Conservation (phyloP, 2,329 filamentous ascomycete genomes). For the Blumeria hordei region DNA sequence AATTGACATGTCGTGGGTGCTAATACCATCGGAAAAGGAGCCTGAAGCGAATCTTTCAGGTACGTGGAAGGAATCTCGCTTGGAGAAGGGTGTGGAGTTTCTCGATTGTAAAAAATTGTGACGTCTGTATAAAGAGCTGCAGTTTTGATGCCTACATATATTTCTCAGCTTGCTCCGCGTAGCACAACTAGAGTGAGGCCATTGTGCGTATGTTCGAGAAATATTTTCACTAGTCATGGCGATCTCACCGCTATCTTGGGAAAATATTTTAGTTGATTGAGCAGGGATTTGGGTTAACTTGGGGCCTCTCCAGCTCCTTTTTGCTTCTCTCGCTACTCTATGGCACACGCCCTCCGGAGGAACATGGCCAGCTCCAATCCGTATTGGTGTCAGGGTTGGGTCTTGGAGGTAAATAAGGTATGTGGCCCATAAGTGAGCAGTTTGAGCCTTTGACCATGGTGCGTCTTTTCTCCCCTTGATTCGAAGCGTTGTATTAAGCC, state of each 20-base stretch:
- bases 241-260: slow-evolving; percentile 24
- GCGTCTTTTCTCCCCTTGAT: slow-evolving; percentile 18
- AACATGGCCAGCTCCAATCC: slow-evolving; percentile 35
- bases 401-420: slow-evolving; percentile 42
- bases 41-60: slow-evolving; percentile 9
- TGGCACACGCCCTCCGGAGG: slow-evolving; percentile 39
- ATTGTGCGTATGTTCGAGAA: slow-evolving; percentile 26
- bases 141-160: slow-evolving; percentile 32
- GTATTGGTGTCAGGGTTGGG: slow-evolving; percentile 40
- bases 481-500: slow-evolving; percentile 10
- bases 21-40: slow-evolving; percentile 27
- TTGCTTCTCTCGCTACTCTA: slow-evolving; percentile 40
- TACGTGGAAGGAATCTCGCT: slow-evolving; percentile 17
- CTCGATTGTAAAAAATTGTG: slow-evolving; percentile 21
- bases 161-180: slow-evolving; percentile 38
- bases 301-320: slow-evolving; percentile 40
- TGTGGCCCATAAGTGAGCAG: slow-evolving; percentile 38
- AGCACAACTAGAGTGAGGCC: slow-evolving; percentile 38
- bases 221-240: slow-evolving; percentile 28
- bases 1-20: slow-evolving; percentile 34
- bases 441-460: slow-evolving; percentile 41
- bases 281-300: slow-evolving; percentile 15
- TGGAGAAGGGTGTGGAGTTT: slow-evolving; percentile 31
- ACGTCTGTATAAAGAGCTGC: slow-evolving; percentile 20
- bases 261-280: neutral